A percentile compares a stretch with the other conserved stretches of the same genome.
Evolutionary conservation across 2,329 filamentous ascomycete genomes (phyloP).

Genomic region (Fusarium duplospermum): DNA sequence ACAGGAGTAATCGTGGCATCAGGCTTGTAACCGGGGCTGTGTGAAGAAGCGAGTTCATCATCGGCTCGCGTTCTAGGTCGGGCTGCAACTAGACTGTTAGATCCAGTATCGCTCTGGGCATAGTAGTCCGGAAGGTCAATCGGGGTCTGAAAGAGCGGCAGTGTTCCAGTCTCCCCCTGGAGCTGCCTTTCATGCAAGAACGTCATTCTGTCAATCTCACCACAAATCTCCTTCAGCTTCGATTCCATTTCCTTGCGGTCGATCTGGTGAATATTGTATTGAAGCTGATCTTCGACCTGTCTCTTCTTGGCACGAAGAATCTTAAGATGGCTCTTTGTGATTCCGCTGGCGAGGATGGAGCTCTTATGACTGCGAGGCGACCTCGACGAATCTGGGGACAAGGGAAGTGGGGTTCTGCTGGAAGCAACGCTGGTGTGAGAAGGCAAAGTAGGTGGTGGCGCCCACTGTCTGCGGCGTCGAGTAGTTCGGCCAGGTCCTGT

Average conservation of each 20-base stretch:
- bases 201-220: slow-evolving; percentile 64
- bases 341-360: slow-evolving; percentile 67
- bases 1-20: slow-evolving; percentile 30
- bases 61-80: slow-evolving; percentile 11
- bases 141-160: slow-evolving; percentile 49
- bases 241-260: slow-evolving; percentile 65
- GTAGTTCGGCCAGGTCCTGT: slow-evolving; percentile 3
- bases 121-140: slow-evolving; percentile 17
- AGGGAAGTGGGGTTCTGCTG: neutral
- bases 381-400: neutral
- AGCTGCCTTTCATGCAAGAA: slow-evolving; percentile 57
- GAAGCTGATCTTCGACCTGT: slow-evolving; percentile 67
- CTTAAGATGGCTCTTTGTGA: slow-evolving; percentile 69
- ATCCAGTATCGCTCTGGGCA: slow-evolving; percentile 8
- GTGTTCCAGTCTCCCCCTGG: slow-evolving; percentile 57
- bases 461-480: slow-evolving; percentile 2
- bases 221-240: slow-evolving; percentile 54
- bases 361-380: neutral
- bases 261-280: slow-evolving; percentile 72
- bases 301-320: slow-evolving; percentile 64
- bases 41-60: slow-evolving; percentile 33
- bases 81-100: neutral
- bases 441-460: slow-evolving; percentile 7
- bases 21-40: slow-evolving; percentile 47
- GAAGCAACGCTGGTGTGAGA: neutral